Evolutionary conservation across 225 moss, liverwort and hornwort species (phyloP), one percentile per base, ranked within the genome.

Genomic region (Asterella californica): DNA sequence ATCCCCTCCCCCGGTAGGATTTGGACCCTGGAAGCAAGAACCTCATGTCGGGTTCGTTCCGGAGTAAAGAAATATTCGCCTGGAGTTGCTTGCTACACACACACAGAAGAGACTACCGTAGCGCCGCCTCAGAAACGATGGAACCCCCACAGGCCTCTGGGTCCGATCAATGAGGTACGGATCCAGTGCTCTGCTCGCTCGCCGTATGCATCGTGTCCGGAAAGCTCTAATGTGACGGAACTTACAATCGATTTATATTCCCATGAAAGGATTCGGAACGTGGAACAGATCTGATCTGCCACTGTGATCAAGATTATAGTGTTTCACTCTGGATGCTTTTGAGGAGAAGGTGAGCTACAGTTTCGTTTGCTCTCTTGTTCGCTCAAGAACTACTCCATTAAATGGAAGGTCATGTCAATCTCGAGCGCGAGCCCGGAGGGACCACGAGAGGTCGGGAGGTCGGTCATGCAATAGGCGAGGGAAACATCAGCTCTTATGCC

Each of bases 101-200:
- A 36, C 67, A 67, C 67, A 67, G 67, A 67, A 67, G 67, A 36
- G 67, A 67, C 33, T 17, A 61, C 61, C n/a, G n/a, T 27, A 32
- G 67, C 67, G 36, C 67, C 67, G 67, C 67, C 34, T 64, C 10
- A 64, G 64, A 64, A 64, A 64, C 2, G 64, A n/a, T n/a, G n/a
- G n/a, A n/a, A n/a, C n/a, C n/a, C n/a, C n/a, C n/a, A 32, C 64
- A 57, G 24, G 57, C 57, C 24, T 57, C 21, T 57, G 57, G 17
- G n/a, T n/a, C n/a, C n/a, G n/a, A 57, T 57, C 24, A 7, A 19
- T 18, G 24, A 57, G 24, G 57, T 24, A 57, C 24, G 57, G 24
- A 19, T 57, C n/a, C n/a, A n/a, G n/a, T n/a, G n/a, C n/a, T n/a
- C n/a, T n/a, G n/a, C n/a, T n/a, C n/a, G n/a, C n/a, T n/a, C n/a